Conservation (phyloP, 2,329 filamentous ascomycete genomes). For the Calonectria honghensis region DNA sequence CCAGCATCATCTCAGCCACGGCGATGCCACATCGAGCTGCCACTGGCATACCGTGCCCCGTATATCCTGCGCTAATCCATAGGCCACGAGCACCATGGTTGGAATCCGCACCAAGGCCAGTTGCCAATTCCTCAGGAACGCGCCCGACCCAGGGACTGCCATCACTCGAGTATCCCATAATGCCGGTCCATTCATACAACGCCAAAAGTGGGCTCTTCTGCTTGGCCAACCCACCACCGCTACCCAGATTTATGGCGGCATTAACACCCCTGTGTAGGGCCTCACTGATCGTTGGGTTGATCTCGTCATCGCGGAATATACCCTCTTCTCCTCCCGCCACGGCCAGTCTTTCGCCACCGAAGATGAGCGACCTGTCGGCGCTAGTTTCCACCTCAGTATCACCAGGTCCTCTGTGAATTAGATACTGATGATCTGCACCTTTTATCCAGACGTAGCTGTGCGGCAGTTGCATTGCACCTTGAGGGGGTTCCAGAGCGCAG, state of each 20-base stretch:
- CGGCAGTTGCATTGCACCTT: constrained; percentile 62
- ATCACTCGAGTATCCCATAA: constrained; percentile 86
- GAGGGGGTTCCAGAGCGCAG: constrained; percentile 77
- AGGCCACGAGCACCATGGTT: constrained; percentile 63
- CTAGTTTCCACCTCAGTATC: constrained; percentile 53
- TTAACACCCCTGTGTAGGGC: constrained; percentile 71
- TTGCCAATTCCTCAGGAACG: constrained; percentile 67
- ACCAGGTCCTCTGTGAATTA: constrained; percentile 78
- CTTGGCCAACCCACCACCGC: constrained; percentile 56
- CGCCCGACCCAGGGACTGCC: constrained; percentile 81
- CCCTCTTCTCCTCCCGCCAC: constrained; percentile 70
- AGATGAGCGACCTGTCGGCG: constrained; percentile 69
- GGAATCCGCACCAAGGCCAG: constrained; percentile 58
- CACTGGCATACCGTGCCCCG: constrained; percentile 86
- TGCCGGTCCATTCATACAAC: constrained; percentile 83
- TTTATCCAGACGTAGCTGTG: constrained; percentile 80
- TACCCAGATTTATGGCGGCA: constrained; percentile 64
- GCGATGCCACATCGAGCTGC: constrained; percentile 80
- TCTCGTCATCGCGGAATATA: constrained; percentile 74
- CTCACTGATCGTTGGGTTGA: constrained; percentile 73
- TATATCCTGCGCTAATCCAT: constrained; percentile 80
- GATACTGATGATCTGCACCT: constrained; percentile 77
- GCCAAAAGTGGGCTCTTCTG: constrained; percentile 67
- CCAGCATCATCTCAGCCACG: constrained; percentile 76
- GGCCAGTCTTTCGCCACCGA: constrained; percentile 80